phyloP scores from a whole-genome alignment of 2,329 filamentous ascomycete species.

The Pseudogymnoascus sp. region DNA sequence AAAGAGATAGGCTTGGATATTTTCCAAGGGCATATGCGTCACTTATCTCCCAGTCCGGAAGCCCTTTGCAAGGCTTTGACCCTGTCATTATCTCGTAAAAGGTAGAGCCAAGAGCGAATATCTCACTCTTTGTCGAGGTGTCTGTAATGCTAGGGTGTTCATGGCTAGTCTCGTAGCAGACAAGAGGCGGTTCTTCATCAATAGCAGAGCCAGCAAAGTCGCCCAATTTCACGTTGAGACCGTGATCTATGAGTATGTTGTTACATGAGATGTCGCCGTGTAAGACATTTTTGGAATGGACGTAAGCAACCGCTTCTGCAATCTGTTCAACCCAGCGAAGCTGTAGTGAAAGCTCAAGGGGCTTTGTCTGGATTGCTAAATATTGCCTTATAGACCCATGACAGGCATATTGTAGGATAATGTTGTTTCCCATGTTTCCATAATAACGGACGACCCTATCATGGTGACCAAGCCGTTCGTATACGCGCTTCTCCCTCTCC shows the following conservation, averaged over 20 bases:
- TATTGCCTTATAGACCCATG: neutral
- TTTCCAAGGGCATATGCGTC: neutral
- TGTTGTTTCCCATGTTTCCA: neutral
- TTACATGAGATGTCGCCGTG: slow-evolving; percentile 12
- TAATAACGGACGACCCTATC: neutral
- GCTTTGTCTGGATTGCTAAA: neutral
- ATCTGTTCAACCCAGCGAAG: slow-evolving; percentile 3
- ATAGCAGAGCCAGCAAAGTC: slow-evolving; percentile 12
- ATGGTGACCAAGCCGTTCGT: neutral
- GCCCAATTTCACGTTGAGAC: slow-evolving; percentile 9
- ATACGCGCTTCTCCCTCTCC: neutral
- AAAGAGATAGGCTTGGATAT: neutral
- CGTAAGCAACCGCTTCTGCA: slow-evolving; percentile 12
- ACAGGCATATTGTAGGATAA: neutral
- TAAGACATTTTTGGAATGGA: slow-evolving; percentile 9
- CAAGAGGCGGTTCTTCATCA: neutral
- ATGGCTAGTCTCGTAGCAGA: neutral
- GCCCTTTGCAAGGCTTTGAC: neutral
- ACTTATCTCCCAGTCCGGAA: neutral
- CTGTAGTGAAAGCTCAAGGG: neutral
- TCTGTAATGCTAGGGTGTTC: neutral
- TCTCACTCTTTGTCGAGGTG: neutral
- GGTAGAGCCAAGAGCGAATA: neutral
- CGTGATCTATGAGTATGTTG: slow-evolving; percentile 13
- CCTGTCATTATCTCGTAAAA: neutral